Conservation (phyloP, 208 protist genomes). For the Acanthamoeba castellanii region DNA sequence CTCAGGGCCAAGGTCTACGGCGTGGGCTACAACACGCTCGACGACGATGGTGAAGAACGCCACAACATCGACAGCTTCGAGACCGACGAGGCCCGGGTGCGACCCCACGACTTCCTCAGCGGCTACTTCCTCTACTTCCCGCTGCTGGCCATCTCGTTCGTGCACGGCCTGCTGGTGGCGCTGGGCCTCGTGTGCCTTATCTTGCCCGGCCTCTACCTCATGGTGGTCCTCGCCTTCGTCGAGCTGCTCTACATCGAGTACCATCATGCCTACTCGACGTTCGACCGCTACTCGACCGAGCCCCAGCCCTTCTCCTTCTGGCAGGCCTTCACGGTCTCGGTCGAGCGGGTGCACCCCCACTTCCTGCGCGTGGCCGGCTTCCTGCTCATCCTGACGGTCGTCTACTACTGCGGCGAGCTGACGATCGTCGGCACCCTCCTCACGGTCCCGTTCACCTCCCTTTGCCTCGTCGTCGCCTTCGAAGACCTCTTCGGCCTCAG, state of each 20-base stretch:
- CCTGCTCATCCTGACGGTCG: conserved; percentile 23
- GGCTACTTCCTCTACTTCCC: conserved; percentile 62
- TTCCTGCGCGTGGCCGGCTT: conserved; percentile 43
- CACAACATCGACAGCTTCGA: not conserved
- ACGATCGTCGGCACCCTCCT: conserved; percentile 51
- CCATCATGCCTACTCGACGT: conserved; percentile 13
- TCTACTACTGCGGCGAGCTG: conserved; percentile 1
- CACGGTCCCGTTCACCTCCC: conserved; percentile 39
- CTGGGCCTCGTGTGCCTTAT: conserved; percentile 58
- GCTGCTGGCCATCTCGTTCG: conserved; percentile 14
- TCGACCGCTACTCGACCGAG: conserved; percentile 44
- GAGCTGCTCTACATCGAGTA: conserved; percentile 64
- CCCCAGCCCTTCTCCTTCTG: conserved; percentile 62
- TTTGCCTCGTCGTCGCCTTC: conserved; percentile 44
- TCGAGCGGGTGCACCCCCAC: conserved; percentile 49
- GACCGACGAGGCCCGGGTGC: conserved; percentile 12
- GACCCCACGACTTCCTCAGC: conserved; percentile 35
- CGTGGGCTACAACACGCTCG: conserved; percentile 29
- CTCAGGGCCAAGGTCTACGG: conserved; percentile 51
- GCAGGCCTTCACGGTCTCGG: conserved; percentile 51
- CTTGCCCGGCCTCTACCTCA: conserved; percentile 39
- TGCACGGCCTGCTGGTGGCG: conserved; percentile 34
- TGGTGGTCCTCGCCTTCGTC: conserved; percentile 31
- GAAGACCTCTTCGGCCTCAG: conserved; percentile 54
- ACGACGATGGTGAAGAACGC: not conserved